These are phyloP conservation scores for Paraphoma sp. DNA, from an alignment of 2,329 filamentous ascomycete species.

Conservation along the genomic window DNA sequence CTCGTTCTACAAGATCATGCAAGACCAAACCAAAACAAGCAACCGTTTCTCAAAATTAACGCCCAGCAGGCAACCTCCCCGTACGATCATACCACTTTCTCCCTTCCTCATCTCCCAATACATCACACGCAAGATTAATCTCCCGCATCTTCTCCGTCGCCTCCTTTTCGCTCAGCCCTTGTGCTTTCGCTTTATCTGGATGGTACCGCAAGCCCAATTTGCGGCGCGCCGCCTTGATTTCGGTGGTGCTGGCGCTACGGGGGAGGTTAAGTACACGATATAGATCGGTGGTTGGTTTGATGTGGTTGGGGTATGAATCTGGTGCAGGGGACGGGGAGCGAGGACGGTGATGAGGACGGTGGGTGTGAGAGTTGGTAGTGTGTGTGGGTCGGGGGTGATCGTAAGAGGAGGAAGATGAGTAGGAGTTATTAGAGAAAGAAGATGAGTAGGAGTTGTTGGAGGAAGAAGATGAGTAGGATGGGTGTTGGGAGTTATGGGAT, in stretches of 20 bases:
- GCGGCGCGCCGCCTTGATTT: constrained; percentile 97
- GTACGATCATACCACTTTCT: constrained; percentile 18
- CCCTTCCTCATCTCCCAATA: constrained; percentile 11
- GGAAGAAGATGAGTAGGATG: too few relatives aligned
- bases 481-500: too few relatives aligned
- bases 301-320: not conserved
- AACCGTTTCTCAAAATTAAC: too few relatives aligned
- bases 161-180: constrained; percentile 5
- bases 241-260: constrained; percentile 41
- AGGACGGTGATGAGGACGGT: not conserved
- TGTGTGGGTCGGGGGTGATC: not conserved
- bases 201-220: constrained; percentile 93
- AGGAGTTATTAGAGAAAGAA: too few relatives aligned
- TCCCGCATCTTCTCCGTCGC: constrained; percentile 26
- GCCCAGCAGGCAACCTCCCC: constrained; percentile 3
- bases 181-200: constrained; percentile 64
- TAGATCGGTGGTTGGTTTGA: not conserved
- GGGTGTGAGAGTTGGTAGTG: not conserved
- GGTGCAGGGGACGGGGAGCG: not conserved
- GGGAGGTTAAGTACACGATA: not conserved
- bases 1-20: too few relatives aligned
- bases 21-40: too few relatives aligned
- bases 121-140: constrained; percentile 23
- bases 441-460: too few relatives aligned
- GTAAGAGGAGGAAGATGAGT: not conserved